Base-by-base conservation (phyloP, 2,329 filamentous ascomycete species). In the Cucurbitaria berberidis region DNA sequence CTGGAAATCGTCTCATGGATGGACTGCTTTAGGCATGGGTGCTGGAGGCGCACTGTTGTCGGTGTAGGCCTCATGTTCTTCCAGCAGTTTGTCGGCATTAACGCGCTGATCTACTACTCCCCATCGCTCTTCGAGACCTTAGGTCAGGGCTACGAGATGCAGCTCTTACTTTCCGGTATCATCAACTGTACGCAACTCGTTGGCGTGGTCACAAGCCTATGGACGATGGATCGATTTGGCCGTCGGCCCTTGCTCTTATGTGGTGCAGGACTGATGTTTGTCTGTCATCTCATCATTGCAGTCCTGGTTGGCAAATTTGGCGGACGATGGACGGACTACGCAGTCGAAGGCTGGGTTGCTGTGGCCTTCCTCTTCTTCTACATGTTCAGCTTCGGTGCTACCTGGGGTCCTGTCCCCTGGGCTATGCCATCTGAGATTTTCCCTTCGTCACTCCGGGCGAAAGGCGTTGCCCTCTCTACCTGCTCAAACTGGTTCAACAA, bases 401-500 rank as follows among this genome's bases (percentile, higher is more conserved):
- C 80, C 0, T 88, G 84, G 82, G 82, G 81, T 0, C 81, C 81
- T 2, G 77, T 83, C 0, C 77, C 75, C 1, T 82, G 77, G 80
- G 77, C 74, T 3, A 69, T 81, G 68, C 70, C 74, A 0, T 77
- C 80, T 26, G 84, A 91, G 55, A 85, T 90, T n/a, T 89, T 89
- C 38, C 84, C 85, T 0, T 82, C 80, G 1, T 80, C 79, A 0
- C 74, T 84, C 0, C 78, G 86, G 6, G 85, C 86, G 2, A 89
- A 89, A 67, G 88, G 87, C 29, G 85, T 87, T 0, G 86, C 86
- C 1, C 75, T 88, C 2, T 85, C 84, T 0, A 88, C 86, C 0
- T 84, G 81, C 53, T 81, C 81, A 5, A 87, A 86, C 72, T 90
- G 88, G 76, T 71, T 87, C 2, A 84, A 82, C 67, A 87, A 88